Conservation (phyloP, 768 basidiomycete genomes). For the Russula dissimulans region DNA sequence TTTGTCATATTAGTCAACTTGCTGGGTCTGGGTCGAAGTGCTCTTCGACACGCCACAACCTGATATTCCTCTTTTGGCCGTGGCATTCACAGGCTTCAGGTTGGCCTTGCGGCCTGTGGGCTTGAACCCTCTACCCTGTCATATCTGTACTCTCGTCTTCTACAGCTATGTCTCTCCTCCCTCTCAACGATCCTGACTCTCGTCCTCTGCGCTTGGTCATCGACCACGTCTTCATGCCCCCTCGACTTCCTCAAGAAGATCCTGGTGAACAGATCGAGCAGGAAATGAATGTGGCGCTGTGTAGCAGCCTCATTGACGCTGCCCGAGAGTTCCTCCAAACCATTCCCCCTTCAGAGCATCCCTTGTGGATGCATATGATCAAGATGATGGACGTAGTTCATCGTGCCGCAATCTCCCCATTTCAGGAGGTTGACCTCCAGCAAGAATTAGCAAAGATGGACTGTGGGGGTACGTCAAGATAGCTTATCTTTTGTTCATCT, state of each 20-base stretch:
- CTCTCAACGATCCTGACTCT: not conserved
- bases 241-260: conserved; percentile 4
- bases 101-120: no score
- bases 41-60: no score
- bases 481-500: not conserved
- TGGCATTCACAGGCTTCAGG: no score
- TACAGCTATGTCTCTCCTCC: not conserved
- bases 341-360: not conserved
- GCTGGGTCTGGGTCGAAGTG: no score
- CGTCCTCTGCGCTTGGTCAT: not conserved
- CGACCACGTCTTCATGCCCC: conserved; percentile 6
- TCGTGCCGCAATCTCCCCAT: not conserved
- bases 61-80: no score
- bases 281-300: conserved; percentile 1
- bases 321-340: not conserved
- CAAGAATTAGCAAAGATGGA: not conserved
- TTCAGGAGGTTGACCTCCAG: not conserved
- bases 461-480: not conserved
- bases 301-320: not conserved
- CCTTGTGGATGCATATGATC: conserved; percentile 5
- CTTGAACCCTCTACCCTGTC: not conserved
- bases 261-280: not conserved
- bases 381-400: not conserved
- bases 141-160: not conserved
- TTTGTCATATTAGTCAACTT: no score